Evolutionary conservation across 2,329 filamentous ascomycete species (phyloP), one percentile per base, ranked within the genome.

Genomic region (Penicillium sp.): DNA sequence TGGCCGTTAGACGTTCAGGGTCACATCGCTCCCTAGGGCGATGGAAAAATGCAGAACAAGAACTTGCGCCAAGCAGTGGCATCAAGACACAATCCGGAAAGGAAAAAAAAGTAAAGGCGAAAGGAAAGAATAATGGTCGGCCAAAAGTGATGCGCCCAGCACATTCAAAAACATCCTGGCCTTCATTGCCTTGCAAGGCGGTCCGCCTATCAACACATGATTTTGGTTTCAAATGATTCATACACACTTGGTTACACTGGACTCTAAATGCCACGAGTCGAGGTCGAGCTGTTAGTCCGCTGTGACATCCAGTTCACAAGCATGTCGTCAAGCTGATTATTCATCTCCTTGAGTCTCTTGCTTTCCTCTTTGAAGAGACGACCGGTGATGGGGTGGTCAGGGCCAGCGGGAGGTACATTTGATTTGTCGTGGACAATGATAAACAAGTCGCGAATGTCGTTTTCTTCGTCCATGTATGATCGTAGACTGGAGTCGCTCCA

Each of bases 371-470:
- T 87, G 78, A 96, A 97, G 54, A 97, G 78, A 23, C 86, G 85
- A 15, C 86, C 86, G 50, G 89, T 91, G 44, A 96, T 82, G 0
- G 93, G 93, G 73, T 97, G 93, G 57, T 96, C 91, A n/a, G 85
- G 83, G 1, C 89, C 86, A 8, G 89, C 90, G 19, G 91, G 89
- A 42, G 86, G 83, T 17, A 96, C 87, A 58, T 93, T 90, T 15
- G 87, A 89, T 73, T 93, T 96, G 76, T 97, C 93, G 71, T 96
- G 93, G 29, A 99, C 91, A 60, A 99, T 89, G 38, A 93, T 84
- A 51, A 97, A 82, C 71, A 97, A 84, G 72, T 99, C 93, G 50
- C 91, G 86, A 65, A 99, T 91, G 62, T 96, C 91, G 35, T 88
- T 87, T 60, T 91, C 87, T 65, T 94, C 91, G 65, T 97, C 93